Conservation (phyloP, 352 stramenopile genomes). For the Phytophthora podocarpi region DNA sequence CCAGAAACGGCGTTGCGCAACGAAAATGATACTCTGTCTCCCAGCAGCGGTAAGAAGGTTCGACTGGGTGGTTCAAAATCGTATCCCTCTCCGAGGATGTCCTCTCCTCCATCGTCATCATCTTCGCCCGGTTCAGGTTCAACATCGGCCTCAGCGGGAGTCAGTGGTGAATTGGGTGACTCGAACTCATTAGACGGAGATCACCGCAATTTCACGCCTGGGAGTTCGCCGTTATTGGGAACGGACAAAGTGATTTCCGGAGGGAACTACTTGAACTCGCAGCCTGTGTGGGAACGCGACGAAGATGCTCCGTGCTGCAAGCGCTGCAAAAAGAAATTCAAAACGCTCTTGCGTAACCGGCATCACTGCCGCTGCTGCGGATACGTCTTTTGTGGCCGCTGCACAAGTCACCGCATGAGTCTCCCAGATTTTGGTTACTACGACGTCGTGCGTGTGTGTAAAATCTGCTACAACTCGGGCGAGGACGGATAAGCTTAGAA, state of each 20-base stretch:
- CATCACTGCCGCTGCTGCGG: slow-evolving; percentile 87
- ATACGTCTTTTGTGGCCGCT: slow-evolving; percentile 84
- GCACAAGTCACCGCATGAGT: slow-evolving; percentile 86
- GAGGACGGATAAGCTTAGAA: slow-evolving; percentile 50
- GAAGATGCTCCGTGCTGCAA: slow-evolving; percentile 86
- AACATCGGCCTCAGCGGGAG: slow-evolving; percentile 32
- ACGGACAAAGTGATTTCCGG: slow-evolving; percentile 71
- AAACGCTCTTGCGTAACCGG: slow-evolving; percentile 77
- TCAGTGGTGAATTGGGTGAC: slow-evolving; percentile 26
- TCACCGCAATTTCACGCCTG: slow-evolving; percentile 54
- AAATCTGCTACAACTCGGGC: slow-evolving; percentile 80
- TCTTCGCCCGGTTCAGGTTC: slow-evolving; percentile 39
- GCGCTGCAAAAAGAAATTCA: slow-evolving; percentile 91
- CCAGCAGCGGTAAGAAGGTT: slow-evolving; percentile 35
- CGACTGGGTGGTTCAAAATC: slow-evolving; percentile 24
- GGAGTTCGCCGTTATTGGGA: slow-evolving; percentile 66
- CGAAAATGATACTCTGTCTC: slow-evolving; percentile 57
- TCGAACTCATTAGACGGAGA: slow-evolving; percentile 28
- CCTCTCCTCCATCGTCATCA: slow-evolving; percentile 41
- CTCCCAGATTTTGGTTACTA: slow-evolving; percentile 89
- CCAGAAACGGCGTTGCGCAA: slow-evolving; percentile 53
- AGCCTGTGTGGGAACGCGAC: slow-evolving; percentile 86
- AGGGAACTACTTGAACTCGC: slow-evolving; percentile 67
- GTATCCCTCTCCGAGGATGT: slow-evolving; percentile 40
- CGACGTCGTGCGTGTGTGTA: slow-evolving; percentile 84